Base-by-base conservation (phyloP, 139 green algal species). In the Tetradesmus lagerheimii region DNA sequence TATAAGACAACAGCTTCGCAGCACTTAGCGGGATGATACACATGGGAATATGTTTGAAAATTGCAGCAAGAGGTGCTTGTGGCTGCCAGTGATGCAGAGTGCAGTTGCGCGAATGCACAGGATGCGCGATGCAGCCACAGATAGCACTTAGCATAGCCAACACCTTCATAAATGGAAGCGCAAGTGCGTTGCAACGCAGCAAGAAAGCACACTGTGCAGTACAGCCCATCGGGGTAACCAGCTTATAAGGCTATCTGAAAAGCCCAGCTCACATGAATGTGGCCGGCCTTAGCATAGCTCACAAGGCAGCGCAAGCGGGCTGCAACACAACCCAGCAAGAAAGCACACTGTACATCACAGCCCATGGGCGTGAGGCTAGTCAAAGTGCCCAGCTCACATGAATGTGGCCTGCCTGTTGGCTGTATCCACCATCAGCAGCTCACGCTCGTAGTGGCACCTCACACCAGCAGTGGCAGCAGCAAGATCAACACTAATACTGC, bases 371-470 rank as follows among this genome's bases (percentile, higher is more conserved):
- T n/a, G n/a, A 41, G 79, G 37, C 75, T 81, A 34, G 47, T 50
- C 11, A 81, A 1, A 11, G 8, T 31, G 18, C 11, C 11, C 11
- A 2, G 25, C 80, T 86, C 31, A 86, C 82, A 87, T 87, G 82
- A 87, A 87, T 12, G 82, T 87, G 43, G 37, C 53, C 39, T 87
- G 82, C 38, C 39, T 87, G 82, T 79, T 87, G 53, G 64, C 16
- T 3, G 82, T 57, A 16, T 87, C 82, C 35, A 87, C 57, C 57
- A 87, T 50, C 82, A 87, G 25, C 20, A 87, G 82, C 82, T 87
- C 57, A 37, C 23, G 25, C 12, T 39, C 53, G 43, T 53, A 57
- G 35, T 87, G 82, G 39, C 31, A 78, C 4, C 45, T 31, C 2
- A 86, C 45, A 47, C 31, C 45, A 41, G 45, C 45, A 45, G n/a